Conservation (phyloP, 2,329 filamentous ascomycete species). For the Pyrenophora teres region DNA sequence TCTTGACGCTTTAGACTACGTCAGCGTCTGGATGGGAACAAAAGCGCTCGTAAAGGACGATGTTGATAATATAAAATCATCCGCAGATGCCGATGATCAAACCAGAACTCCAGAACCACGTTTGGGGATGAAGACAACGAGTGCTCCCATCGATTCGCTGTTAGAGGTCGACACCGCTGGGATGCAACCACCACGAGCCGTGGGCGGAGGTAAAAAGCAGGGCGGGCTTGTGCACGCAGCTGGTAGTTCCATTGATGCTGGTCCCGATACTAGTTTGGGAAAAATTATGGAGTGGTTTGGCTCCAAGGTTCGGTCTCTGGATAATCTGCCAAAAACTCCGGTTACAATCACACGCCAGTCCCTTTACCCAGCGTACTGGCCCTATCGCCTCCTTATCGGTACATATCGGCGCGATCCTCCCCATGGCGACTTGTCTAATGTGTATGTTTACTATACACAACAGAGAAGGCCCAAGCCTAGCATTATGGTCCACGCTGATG, state of each 20-base stretch:
- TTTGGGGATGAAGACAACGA: neutral
- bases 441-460: neutral
- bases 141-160: constrained; percentile 50
- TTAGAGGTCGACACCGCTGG: constrained; percentile 64
- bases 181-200: constrained; percentile 49
- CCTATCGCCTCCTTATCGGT: neutral
- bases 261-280: neutral
- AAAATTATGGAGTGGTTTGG: neutral
- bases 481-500: neutral
- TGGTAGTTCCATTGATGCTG: neutral
- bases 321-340: neutral
- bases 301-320: neutral
- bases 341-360: neutral
- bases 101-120: neutral
- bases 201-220: neutral
- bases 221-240: neutral
- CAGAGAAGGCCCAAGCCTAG: neutral
- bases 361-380: neutral
- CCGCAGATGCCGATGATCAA: too few species aligned
- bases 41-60: too few species aligned
- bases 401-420: neutral
- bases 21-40: neutral
- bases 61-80: too few species aligned
- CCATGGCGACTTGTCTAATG: neutral
- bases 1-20: neutral